Percentiles rank a stretch among this genome's conserved stretches.
These are phyloP conservation scores for Apiospora phragmitis DNA, from an alignment of 2,329 filamentous ascomycete genomes.

Conservation along the genomic window DNA sequence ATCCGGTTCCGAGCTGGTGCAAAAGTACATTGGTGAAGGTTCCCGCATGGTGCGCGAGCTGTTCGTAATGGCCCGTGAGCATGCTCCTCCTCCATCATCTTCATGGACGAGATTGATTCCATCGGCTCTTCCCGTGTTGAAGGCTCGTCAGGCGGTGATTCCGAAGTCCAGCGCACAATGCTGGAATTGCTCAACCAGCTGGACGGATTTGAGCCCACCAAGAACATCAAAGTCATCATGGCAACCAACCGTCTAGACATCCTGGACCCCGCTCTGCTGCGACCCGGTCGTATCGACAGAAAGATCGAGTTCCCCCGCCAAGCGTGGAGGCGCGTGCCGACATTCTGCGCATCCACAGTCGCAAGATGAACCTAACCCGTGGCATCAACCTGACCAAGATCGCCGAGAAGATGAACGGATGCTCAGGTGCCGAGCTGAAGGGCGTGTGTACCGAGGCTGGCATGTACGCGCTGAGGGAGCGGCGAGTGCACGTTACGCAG, in stretches of 20 bases:
- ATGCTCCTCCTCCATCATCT: constrained; percentile 98
- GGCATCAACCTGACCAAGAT: constrained; percentile 98
- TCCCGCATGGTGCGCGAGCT: constrained; percentile 98
- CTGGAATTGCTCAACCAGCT: constrained; percentile 97
- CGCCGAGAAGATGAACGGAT: constrained; percentile 99
- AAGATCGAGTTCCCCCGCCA: constrained; percentile 99
- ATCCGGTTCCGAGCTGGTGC: constrained; percentile 91
- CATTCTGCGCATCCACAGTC: constrained; percentile 94
- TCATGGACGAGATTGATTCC: constrained; percentile 99
- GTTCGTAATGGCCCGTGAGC: constrained; percentile 98
- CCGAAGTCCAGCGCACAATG: constrained; percentile 98
- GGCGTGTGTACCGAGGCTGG: constrained; percentile 98
- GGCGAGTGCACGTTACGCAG: constrained; percentile 96
- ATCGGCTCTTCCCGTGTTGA: constrained; percentile 97
- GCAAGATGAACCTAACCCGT: constrained; percentile 97
- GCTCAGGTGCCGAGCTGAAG: constrained; percentile 95
- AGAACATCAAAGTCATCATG: constrained; percentile 99
- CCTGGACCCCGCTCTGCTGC: constrained; percentile 88
- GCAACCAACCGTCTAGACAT: constrained; percentile 98
- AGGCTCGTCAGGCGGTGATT: constrained; percentile 91
- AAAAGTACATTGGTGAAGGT: constrained; percentile 99
- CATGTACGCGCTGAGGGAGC: constrained; percentile 95
- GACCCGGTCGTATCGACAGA: constrained; percentile 95
- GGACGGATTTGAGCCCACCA: constrained; percentile 97
- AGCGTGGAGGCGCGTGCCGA: constrained; percentile 95